Percentiles rank a stretch among this genome's conserved stretches.
Evolutionary conservation across 2,329 filamentous ascomycete genomes (phyloP).

Genomic region (Ascochyta lentis): DNA sequence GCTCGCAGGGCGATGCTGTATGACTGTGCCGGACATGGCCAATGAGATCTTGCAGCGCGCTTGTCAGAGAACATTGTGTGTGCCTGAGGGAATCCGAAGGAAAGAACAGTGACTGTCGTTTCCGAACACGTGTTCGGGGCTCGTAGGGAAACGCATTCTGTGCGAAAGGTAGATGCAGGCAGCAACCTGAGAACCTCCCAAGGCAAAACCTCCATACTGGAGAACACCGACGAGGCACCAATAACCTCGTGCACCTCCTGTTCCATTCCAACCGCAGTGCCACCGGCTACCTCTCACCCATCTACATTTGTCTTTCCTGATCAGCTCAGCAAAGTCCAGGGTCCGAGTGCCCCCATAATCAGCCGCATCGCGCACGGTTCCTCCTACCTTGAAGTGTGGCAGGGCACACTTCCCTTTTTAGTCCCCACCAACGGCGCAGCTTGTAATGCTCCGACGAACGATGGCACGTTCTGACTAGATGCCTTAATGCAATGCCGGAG

Average conservation of each 20-base stretch:
- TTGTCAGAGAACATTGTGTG: slow-evolving; percentile 14
- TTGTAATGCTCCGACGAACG: slow-evolving; percentile 19
- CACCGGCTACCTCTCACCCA: background rate
- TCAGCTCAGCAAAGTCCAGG: slow-evolving; percentile 6
- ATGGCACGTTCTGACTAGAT: slow-evolving; percentile 15
- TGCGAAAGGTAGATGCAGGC: slow-evolving; percentile 1
- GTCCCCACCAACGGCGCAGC: slow-evolving; percentile 10
- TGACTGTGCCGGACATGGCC: slow-evolving; percentile 40
- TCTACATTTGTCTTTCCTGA: slow-evolving; percentile 8
- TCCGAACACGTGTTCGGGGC: slow-evolving; percentile 2
- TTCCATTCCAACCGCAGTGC: slow-evolving; percentile 4
- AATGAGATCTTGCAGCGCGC: slow-evolving; percentile 24
- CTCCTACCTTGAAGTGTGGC: slow-evolving; percentile 1
- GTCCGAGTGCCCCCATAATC: slow-evolving; percentile 9
- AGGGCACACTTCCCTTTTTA: slow-evolving; percentile 14
- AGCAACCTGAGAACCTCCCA: background rate
- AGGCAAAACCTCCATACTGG: background rate
- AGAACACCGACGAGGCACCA: slow-evolving; percentile 1
- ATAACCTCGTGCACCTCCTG: background rate
- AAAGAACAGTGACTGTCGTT: slow-evolving; percentile 7
- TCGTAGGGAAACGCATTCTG: background rate
- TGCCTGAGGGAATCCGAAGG: slow-evolving; percentile 13
- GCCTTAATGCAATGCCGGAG: slow-evolving; percentile 10
- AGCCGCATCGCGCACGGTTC: slow-evolving; percentile 16
- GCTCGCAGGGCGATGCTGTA: slow-evolving; percentile 31